These are phyloP conservation scores for Annona squamosa DNA, from an alignment of 164 flowering plant species.

Conservation along the genomic window DNA sequence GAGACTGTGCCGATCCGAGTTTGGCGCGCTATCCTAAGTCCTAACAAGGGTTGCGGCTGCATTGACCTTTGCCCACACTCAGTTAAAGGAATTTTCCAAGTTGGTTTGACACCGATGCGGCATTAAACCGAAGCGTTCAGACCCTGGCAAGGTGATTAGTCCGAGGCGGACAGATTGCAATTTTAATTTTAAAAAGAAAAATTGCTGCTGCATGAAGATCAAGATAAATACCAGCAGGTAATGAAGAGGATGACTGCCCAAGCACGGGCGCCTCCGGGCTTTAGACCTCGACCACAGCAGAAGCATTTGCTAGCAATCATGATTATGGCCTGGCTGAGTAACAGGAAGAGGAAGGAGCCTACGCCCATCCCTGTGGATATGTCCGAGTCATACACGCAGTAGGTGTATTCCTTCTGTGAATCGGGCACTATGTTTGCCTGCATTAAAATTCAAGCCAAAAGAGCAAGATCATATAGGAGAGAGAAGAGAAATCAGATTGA, in stretches of 20 bases:
- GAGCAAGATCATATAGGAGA: not conserved
- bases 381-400: constrained; percentile 81
- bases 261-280: constrained; percentile 78
- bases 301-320: constrained; percentile 79
- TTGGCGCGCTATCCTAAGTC: too few species aligned
- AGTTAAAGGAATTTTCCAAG: too few species aligned
- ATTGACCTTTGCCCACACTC: too few species aligned
- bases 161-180: too few species aligned
- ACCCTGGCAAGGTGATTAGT: too few species aligned
- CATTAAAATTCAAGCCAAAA: constrained; percentile 10
- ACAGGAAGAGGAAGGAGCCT: constrained; percentile 69
- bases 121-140: too few species aligned
- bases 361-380: constrained; percentile 75
- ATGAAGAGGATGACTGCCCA: constrained; percentile 79
- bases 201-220: not conserved
- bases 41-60: too few species aligned
- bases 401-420: constrained; percentile 28
- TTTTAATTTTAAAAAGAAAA: too few species aligned
- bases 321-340: constrained; percentile 53
- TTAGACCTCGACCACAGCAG: constrained; percentile 80
- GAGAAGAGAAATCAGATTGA: not conserved
- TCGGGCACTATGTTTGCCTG: constrained; percentile 48
- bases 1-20: too few species aligned
- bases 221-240: constrained; percentile 54
- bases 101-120: too few species aligned